phyloP scores from a whole-genome alignment of 2,329 filamentous ascomycete species.

The Colletotrichum sojae region DNA sequence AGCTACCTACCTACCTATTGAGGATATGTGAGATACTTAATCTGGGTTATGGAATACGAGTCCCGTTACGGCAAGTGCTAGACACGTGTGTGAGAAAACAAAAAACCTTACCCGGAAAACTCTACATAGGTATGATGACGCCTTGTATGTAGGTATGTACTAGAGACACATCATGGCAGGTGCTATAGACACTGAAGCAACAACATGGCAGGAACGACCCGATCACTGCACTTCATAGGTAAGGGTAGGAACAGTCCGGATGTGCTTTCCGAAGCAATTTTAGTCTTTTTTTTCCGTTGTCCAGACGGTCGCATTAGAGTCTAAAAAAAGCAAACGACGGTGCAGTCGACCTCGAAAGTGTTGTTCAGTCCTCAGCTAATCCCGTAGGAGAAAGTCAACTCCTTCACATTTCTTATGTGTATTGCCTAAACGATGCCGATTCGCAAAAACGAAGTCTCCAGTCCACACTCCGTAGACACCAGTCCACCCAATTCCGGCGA shows the following conservation, averaged over 20 bases:
- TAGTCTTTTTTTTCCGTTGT: conserved; percentile 68
- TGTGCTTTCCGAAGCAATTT: conserved; percentile 57
- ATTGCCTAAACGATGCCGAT: conserved; percentile 65
- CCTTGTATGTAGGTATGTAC: no score
- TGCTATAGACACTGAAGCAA: no score
- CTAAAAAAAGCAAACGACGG: conserved; percentile 66
- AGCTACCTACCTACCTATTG: no score
- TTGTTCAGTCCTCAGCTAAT: conserved; percentile 58
- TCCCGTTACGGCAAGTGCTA: no score
- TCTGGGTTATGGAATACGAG: no score
- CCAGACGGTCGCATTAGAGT: conserved; percentile 71
- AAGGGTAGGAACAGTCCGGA: background rate
- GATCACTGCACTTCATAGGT: background rate
- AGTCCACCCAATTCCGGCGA: conserved; percentile 63
- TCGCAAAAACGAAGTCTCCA: conserved; percentile 69
- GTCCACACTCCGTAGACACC: conserved; percentile 76
- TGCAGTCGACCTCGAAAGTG: conserved; percentile 62
- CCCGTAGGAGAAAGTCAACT: conserved; percentile 54
- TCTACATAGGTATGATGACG: no score
- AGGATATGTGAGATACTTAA: no score
- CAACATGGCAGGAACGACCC: background rate
- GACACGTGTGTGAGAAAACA: no score
- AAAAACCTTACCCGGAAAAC: no score
- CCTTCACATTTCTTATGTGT: conserved; percentile 56
- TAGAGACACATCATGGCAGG: no score